Evolutionary conservation across 2,329 filamentous ascomycete genomes (phyloP).

Genomic region (Cladosporium sp.): DNA sequence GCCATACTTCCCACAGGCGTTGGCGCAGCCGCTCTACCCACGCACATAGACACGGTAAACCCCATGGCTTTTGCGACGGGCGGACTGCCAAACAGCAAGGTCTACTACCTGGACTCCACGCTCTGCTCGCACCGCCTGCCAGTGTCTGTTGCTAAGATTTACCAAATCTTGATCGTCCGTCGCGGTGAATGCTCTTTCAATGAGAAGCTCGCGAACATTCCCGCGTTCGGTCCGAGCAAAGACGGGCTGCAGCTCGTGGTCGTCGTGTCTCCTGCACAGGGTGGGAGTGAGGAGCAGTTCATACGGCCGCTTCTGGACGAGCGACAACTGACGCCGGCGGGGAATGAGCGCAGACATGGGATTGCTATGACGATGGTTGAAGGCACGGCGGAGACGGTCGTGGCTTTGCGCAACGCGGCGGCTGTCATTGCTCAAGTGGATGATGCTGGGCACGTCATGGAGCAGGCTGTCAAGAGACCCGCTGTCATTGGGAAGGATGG

Average conservation of each 20-base stretch:
- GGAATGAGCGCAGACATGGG: slow-evolving; percentile 64
- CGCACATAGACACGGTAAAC: slow-evolving; percentile 29
- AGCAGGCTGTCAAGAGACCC: neutral
- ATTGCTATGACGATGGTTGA: slow-evolving; percentile 82
- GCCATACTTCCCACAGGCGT: slow-evolving; percentile 55
- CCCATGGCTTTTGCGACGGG: slow-evolving; percentile 44
- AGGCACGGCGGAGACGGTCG: slow-evolving; percentile 63
- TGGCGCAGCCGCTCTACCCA: slow-evolving; percentile 65
- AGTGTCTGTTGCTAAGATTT: slow-evolving; percentile 44
- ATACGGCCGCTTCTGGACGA: slow-evolving; percentile 71
- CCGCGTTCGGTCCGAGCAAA: slow-evolving; percentile 57
- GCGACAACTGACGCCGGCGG: slow-evolving; percentile 65
- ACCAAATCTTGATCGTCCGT: slow-evolving; percentile 78
- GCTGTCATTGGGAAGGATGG: slow-evolving; percentile 19
- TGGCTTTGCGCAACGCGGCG: slow-evolving; percentile 57
- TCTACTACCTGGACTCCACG: slow-evolving; percentile 65
- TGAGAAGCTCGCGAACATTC: slow-evolving; percentile 77
- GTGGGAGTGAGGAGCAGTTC: slow-evolving; percentile 33
- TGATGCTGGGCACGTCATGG: slow-evolving; percentile 15
- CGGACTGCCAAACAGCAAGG: slow-evolving; percentile 40
- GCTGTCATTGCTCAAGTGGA: slow-evolving; percentile 21
- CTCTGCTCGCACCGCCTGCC: slow-evolving; percentile 58
- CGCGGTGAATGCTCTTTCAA: slow-evolving; percentile 83
- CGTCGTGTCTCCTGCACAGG: slow-evolving; percentile 57
- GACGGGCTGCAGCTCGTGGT: slow-evolving; percentile 74